Evolutionary conservation across 169 alveolate species (phyloP).

Genomic region (Plasmodium fragile): DNA sequence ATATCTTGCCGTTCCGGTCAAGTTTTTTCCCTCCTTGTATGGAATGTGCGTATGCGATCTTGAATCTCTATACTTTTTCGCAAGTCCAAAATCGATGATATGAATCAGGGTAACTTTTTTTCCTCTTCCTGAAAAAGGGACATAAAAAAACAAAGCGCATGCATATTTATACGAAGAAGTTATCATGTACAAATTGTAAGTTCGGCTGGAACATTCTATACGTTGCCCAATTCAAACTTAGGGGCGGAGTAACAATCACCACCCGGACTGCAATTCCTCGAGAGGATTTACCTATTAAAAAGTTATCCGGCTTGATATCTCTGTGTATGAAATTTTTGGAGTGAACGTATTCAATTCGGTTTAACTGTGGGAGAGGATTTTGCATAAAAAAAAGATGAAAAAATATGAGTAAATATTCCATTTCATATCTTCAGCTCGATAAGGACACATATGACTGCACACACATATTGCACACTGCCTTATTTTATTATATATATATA

Average conservation of each 20-base stretch:
- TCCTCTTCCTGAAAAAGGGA: slow-evolving; percentile 86
- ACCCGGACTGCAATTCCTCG: slow-evolving; percentile 55
- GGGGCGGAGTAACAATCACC: background rate
- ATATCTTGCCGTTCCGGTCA: slow-evolving; percentile 99
- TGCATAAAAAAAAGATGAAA: background rate
- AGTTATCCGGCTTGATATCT: slow-evolving; percentile 98
- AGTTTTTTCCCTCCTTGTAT: slow-evolving; percentile 97
- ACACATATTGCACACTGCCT: background rate
- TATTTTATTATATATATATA: no score
- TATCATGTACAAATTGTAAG: background rate
- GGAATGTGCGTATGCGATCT: slow-evolving; percentile 98
- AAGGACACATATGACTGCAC: background rate
- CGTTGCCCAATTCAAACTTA: background rate
- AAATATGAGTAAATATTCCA: background rate
- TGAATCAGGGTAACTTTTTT: slow-evolving; percentile 91
- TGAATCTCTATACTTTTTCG: slow-evolving; percentile 96
- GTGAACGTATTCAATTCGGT: slow-evolving; percentile 95
- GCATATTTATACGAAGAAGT: background rate
- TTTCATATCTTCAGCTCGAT: background rate
- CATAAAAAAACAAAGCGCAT: background rate
- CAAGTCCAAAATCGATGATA: slow-evolving; percentile 96
- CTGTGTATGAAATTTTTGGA: slow-evolving; percentile 96
- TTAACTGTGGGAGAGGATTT: slow-evolving; percentile 79
- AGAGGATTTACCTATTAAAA: slow-evolving; percentile 88
- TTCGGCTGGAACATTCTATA: background rate